phyloP scores from a whole-genome alignment of 495 filamentous ascomycete genomes.

The Aspergillus avenaceus region DNA sequence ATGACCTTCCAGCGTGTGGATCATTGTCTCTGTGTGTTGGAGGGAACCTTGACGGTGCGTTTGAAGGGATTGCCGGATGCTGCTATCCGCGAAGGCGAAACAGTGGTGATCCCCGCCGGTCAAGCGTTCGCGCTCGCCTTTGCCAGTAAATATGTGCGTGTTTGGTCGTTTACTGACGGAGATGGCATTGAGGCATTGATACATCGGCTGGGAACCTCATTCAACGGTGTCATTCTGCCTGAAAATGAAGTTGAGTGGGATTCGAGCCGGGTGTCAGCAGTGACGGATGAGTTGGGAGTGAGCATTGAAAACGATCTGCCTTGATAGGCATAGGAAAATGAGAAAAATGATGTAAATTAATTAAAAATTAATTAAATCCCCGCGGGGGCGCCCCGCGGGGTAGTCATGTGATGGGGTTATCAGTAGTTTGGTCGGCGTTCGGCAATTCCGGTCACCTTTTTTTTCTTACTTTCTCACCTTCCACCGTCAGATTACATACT shows the following conservation, averaged over 20 bases:
- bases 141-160: conserved; percentile 35
- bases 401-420: background rate
- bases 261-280: conserved; percentile 9
- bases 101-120: conserved; percentile 38
- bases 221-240: conserved; percentile 25
- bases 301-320: conserved; percentile 9
- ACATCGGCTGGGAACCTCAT: conserved; percentile 23
- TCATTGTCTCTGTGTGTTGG: conserved; percentile 36
- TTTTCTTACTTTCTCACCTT: background rate
- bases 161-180: conserved; percentile 41
- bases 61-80: conserved; percentile 26
- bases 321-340: background rate
- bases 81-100: conserved; percentile 36
- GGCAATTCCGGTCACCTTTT: conserved; percentile 14
- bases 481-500: too few relatives aligned
- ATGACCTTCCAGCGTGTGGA: conserved; percentile 37
- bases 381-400: conserved; percentile 3
- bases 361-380: background rate
- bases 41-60: conserved; percentile 33
- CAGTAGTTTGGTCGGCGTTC: background rate
- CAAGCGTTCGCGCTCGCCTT: conserved; percentile 34
- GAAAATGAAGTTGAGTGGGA: conserved; percentile 24
- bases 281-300: conserved; percentile 17
- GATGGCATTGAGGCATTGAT: conserved; percentile 37
- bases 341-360: background rate